Conservation (phyloP, 2,329 filamentous ascomycete genomes). For the Trichoderma gracile region DNA sequence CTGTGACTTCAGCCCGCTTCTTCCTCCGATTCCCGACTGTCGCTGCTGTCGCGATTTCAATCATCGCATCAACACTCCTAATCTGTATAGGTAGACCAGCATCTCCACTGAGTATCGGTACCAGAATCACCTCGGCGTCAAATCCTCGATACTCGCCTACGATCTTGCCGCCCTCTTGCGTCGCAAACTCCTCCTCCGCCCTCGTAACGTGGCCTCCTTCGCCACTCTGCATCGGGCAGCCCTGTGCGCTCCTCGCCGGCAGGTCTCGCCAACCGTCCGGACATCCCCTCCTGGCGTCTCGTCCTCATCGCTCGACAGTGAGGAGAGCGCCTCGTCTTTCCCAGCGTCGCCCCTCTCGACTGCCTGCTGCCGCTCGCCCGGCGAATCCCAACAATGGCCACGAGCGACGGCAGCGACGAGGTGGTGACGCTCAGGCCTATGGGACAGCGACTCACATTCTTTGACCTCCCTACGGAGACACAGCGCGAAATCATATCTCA, state of each 20-base stretch:
- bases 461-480: slow-evolving; percentile 50
- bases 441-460: slow-evolving; percentile 37
- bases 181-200: neutral
- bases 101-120: neutral
- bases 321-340: slow-evolving; percentile 16
- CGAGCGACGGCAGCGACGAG: slow-evolving; percentile 38
- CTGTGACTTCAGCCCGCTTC: neutral
- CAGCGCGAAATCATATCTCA: slow-evolving; percentile 51
- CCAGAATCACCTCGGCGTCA: neutral
- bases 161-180: neutral
- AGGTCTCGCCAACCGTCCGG: neutral
- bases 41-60: neutral
- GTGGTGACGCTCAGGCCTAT: slow-evolving; percentile 25
- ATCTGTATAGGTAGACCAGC: neutral
- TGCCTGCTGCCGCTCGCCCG: slow-evolving; percentile 14
- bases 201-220: neutral
- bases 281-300: neutral
- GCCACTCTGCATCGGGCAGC: neutral
- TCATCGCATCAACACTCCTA: neutral
- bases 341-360: slow-evolving; percentile 13
- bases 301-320: neutral
- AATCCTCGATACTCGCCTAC: neutral
- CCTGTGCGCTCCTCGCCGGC: slow-evolving; percentile 1
- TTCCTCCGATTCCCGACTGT: neutral
- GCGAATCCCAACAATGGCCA: slow-evolving; percentile 38